These are phyloP conservation scores for Schizothecium vesticola DNA, from an alignment of 495 filamentous ascomycete genomes.

Conservation along the genomic window DNA sequence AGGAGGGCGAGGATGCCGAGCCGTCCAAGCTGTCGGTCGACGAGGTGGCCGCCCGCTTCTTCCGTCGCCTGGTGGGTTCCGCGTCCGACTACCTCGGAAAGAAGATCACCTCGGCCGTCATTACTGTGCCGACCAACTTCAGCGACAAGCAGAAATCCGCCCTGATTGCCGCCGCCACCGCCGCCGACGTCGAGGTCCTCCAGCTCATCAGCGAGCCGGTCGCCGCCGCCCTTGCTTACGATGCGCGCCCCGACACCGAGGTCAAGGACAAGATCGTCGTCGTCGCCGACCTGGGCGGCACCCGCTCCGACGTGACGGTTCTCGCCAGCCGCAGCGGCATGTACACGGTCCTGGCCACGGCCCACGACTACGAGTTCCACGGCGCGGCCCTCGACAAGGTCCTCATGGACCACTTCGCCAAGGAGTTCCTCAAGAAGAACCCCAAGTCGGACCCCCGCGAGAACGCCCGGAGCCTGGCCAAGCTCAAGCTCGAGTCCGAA, in stretches of 20 bases:
- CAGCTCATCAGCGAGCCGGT: slow-evolving; percentile 94
- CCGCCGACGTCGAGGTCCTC: slow-evolving; percentile 79
- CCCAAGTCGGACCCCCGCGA: slow-evolving; percentile 81
- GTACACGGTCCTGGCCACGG: slow-evolving; percentile 90
- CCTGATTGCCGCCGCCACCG: slow-evolving; percentile 68
- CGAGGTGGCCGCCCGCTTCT: slow-evolving; percentile 81
- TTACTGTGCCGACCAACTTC: slow-evolving; percentile 93
- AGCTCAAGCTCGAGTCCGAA: slow-evolving; percentile 88
- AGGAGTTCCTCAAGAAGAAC: slow-evolving; percentile 92
- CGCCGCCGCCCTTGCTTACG: slow-evolving; percentile 85
- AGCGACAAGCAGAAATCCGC: slow-evolving; percentile 77
- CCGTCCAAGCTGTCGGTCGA: slow-evolving; percentile 69
- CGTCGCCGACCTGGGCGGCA: slow-evolving; percentile 90
- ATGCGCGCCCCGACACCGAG: slow-evolving; percentile 72
- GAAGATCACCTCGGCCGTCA: slow-evolving; percentile 84
- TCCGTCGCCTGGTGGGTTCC: slow-evolving; percentile 73
- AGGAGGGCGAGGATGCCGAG: slow-evolving; percentile 51
- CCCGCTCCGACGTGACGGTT: slow-evolving; percentile 85
- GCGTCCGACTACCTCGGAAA: slow-evolving; percentile 90
- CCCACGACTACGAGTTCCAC: slow-evolving; percentile 88
- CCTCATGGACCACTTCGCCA: slow-evolving; percentile 91
- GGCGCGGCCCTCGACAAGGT: slow-evolving; percentile 80
- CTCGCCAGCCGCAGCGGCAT: slow-evolving; percentile 88
- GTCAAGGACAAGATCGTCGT: slow-evolving; percentile 81
- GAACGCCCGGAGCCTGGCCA: slow-evolving; percentile 75